phyloP scores from a whole-genome alignment of 2,329 filamentous ascomycete genomes.

The Rutstroemia sydowiana region DNA sequence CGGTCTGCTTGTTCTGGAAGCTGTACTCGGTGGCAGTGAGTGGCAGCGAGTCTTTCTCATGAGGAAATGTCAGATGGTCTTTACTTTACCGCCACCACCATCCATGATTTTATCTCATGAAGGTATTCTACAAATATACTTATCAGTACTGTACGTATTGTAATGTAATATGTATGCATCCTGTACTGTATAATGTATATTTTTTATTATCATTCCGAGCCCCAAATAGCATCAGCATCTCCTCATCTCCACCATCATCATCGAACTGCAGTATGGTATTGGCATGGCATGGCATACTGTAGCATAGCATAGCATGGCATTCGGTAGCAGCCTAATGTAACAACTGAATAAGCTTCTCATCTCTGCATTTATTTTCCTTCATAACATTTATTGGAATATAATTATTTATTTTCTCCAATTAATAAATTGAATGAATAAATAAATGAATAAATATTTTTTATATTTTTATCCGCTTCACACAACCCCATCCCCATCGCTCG shows the following conservation, averaged over 20 bases:
- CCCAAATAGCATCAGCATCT: not conserved
- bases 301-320: not conserved
- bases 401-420: no score
- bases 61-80: not conserved
- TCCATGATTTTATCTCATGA: not conserved
- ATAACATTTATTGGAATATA: no score
- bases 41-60: no score
- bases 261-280: no score
- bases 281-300: no score
- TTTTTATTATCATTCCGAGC: not conserved
- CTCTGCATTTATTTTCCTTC: not conserved
- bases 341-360: not conserved
- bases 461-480: no score
- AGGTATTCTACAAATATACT: no score
- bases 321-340: conserved; percentile 5
- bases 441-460: no score
- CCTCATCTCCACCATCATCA: no score
- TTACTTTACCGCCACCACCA: not conserved
- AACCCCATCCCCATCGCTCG: no score
- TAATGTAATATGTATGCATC: not conserved
- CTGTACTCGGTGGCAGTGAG: not conserved
- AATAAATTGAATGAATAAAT: no score
- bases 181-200: not conserved
- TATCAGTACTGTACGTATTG: not conserved
- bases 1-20: not conserved